A percentile compares a stretch with the other conserved stretches of the same genome.
Evolutionary conservation across 495 filamentous ascomycete species (phyloP).

Genomic region (Ramalina intermedia): DNA sequence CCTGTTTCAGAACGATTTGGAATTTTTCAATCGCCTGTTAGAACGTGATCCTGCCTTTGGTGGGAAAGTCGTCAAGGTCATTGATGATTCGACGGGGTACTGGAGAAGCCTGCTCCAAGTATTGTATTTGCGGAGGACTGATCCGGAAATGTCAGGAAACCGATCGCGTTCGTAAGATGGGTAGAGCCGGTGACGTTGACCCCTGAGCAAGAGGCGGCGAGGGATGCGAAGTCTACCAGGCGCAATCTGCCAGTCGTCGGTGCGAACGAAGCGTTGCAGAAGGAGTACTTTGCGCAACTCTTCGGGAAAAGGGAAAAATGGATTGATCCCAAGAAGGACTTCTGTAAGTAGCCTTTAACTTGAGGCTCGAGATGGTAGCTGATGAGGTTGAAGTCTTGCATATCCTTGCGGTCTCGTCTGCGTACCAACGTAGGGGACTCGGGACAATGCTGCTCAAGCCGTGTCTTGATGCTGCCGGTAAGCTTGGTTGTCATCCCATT

Average conservation of each 20-base stretch:
- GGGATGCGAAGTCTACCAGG: not conserved
- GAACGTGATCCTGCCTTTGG: conserved; percentile 1
- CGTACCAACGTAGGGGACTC: conserved; percentile 35
- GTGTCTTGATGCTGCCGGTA: conserved; percentile 36
- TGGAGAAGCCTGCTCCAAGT: not conserved
- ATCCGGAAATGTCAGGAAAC: conserved; percentile 1
- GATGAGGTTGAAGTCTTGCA: conserved; percentile 14
- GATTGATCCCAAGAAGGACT: conserved; percentile 4
- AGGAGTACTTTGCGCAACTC: conserved; percentile 10
- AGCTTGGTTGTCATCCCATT: not conserved
- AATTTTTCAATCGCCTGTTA: not conserved
- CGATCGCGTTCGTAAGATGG: conserved; percentile 14
- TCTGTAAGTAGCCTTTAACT: conserved; percentile 2
- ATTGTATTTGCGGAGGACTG: not conserved
- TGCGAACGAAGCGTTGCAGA: conserved; percentile 2
- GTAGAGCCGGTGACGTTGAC: conserved; percentile 7
- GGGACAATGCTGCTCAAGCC: conserved; percentile 33
- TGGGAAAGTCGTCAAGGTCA: conserved; percentile 2
- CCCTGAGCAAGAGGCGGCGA: conserved; percentile 4
- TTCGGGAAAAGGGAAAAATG: conserved; percentile 1
- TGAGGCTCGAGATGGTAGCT: not conserved
- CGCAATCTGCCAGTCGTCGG: not conserved
- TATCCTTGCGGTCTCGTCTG: conserved; percentile 29
- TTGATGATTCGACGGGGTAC: conserved; percentile 10
- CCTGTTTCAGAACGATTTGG: not conserved